A percentile compares a stretch with the other conserved stretches of the same genome.
Conservation (phyloP, 164 flowering plant species). For the Vitis vinifera region DNA sequence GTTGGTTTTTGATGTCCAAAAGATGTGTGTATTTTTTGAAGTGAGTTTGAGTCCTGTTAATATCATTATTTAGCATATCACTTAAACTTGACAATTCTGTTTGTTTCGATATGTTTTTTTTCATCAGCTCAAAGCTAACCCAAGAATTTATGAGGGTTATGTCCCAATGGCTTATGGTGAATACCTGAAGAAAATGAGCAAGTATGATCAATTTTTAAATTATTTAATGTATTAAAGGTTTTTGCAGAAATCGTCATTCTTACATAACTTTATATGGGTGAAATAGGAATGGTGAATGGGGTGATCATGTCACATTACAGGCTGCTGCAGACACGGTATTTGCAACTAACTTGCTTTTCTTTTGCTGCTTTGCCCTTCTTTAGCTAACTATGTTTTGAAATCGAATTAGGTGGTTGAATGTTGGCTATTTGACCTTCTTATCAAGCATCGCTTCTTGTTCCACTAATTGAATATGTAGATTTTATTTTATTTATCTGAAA, state of each 20-base stretch:
- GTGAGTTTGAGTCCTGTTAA: neutral
- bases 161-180: conserved; percentile 87
- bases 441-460: neutral
- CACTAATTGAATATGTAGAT: neutral
- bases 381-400: neutral
- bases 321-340: conserved; percentile 94
- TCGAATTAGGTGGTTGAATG: neutral
- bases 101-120: conserved; percentile 10
- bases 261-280: conserved; percentile 13
- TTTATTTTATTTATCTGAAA: neutral
- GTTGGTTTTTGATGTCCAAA: conserved; percentile 5
- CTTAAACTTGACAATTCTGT: neutral
- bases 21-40: neutral
- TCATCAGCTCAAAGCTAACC: conserved; percentile 60
- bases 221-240: neutral
- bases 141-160: conserved; percentile 74
- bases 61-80: neutral
- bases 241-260: conserved; percentile 4
- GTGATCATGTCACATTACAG: conserved; percentile 79
- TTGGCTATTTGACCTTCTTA: neutral
- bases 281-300: conserved; percentile 92
- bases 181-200: conserved; percentile 81
- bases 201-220: conserved; percentile 27
- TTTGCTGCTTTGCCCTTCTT: neutral
- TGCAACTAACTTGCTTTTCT: neutral